These are phyloP conservation scores for Penicillium goetzii DNA, from an alignment of 495 filamentous ascomycete genomes.

Conservation along the genomic window DNA sequence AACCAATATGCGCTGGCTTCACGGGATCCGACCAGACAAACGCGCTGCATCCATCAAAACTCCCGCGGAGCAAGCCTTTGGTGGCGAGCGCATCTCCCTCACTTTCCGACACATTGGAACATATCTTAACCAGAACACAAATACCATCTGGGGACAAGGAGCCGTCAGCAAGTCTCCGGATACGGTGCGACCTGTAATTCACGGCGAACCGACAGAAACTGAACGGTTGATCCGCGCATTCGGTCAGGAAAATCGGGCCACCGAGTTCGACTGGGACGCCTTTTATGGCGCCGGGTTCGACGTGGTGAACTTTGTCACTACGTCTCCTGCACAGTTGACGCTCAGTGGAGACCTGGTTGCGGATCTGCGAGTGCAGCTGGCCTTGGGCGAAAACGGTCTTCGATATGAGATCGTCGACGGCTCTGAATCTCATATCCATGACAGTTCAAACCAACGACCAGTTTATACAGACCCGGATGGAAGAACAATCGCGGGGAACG, in stretches of 20 bases:
- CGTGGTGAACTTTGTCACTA: conserved; percentile 73
- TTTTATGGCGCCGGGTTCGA: conserved; percentile 84
- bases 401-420: conserved; percentile 44
- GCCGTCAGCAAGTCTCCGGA: conserved; percentile 67
- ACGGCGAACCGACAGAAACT: conserved; percentile 66
- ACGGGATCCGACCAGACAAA: conserved; percentile 88
- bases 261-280: conserved; percentile 76
- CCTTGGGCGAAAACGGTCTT: conserved; percentile 62
- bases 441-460: conserved; percentile 17
- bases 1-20: conserved; percentile 87
- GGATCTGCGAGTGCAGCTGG: conserved; percentile 60
- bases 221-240: conserved; percentile 77
- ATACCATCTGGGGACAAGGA: conserved; percentile 89
- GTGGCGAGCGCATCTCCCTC: conserved; percentile 82
- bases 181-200: conserved; percentile 63
- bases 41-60: conserved; percentile 66
- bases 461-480: conserved; percentile 38
- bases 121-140: conserved; percentile 64
- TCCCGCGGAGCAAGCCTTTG: conserved; percentile 68
- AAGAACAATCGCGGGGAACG: conserved; percentile 37
- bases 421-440: conserved; percentile 5
- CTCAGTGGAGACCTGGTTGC: conserved; percentile 56
- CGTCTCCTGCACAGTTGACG: conserved; percentile 56
- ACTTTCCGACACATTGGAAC: conserved; percentile 93
- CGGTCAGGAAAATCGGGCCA: conserved; percentile 78